Conservation (phyloP, 2,329 filamentous ascomycete genomes). For the Fusarium duplospermum region DNA sequence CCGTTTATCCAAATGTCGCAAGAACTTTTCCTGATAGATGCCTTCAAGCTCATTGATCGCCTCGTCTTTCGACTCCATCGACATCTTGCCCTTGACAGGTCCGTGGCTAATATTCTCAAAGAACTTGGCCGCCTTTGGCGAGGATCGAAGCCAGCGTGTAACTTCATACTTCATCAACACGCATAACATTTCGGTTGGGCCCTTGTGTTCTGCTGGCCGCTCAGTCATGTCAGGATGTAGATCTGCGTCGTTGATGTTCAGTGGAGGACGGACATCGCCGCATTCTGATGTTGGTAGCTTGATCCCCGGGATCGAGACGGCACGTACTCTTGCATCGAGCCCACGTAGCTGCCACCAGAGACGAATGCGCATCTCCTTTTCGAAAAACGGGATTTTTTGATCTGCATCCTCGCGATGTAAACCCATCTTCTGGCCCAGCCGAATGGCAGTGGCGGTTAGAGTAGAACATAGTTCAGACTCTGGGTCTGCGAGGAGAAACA, state of each 20-base stretch:
- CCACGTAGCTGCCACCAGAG: constrained; percentile 46
- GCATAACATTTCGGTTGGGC: constrained; percentile 68
- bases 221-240: constrained; percentile 62
- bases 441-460: constrained; percentile 35
- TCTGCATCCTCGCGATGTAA: constrained; percentile 28
- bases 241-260: constrained; percentile 68
- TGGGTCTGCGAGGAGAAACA: constrained; percentile 47
- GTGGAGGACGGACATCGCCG: constrained; percentile 53
- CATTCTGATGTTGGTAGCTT: constrained; percentile 16
- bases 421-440: constrained; percentile 43
- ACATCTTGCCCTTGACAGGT: constrained; percentile 3
- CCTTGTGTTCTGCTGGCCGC: constrained; percentile 56
- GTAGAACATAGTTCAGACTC: constrained; percentile 44
- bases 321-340: constrained; percentile 28
- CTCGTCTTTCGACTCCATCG: constrained; percentile 27
- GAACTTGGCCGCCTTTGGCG: constrained; percentile 30
- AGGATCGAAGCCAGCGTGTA: constrained; percentile 41
- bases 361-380: constrained; percentile 44
- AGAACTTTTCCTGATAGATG: constrained; percentile 38
- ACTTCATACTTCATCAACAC: constrained; percentile 48
- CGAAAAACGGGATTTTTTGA: constrained; percentile 33
- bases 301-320: background rate
- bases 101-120: constrained; percentile 28
- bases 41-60: constrained; percentile 45
- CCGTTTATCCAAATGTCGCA: constrained; percentile 37